Base-by-base conservation (phyloP, 78 protist genomes). In the Dictyostelium purpureum region DNA sequence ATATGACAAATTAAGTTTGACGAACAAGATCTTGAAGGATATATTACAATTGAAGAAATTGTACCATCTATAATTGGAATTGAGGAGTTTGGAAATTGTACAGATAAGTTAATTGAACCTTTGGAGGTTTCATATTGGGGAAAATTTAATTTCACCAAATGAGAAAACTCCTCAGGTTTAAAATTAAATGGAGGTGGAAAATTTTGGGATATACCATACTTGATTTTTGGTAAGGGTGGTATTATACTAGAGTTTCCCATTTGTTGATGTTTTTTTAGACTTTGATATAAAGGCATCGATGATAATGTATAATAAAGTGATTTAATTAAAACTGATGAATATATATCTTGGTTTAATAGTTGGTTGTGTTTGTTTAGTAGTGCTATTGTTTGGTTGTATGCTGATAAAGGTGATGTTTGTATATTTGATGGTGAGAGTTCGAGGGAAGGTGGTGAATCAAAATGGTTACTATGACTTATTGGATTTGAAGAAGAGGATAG, bases 161-260 rank as follows among this genome's bases (percentile, higher is more conserved):
- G 26, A 26, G 24, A 40, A 65, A 38, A 85, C 14, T 85, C 92
- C 3, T 52, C 37, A 9, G 80, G 71, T 37, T 61, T 52, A 74
- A 71, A 85, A 37, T 85, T 85, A 11, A 74, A 37, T 4, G 92
- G 92, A 4, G 92, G 92, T 47, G 92, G 92, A 73, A 56, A 70
- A 9, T 73, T 49, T 43, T 40, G 40, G 12, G 92, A 85, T 40
- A 47, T 47, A 16, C 92, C 92, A 85, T 85, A 85, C 12, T 85
- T 85, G 2, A 85, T 63, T 65, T 85, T 85, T 65, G 42, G 65
- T 51, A 18, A 28, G 10, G 19, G 66, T 28, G 71, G 71, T 16
- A 63, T 42, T n/a, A 63, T 31, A 7, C 43, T 63, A 33, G 71
- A 63, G 3, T 37, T 33, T 6, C 35, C 42, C 66, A 47, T 26